A percentile compares a stretch with the other conserved stretches of the same genome.
These are phyloP conservation scores for Omphalotus guepiniiformis DNA, from an alignment of 768 basidiomycete species.

Conservation along the genomic window DNA sequence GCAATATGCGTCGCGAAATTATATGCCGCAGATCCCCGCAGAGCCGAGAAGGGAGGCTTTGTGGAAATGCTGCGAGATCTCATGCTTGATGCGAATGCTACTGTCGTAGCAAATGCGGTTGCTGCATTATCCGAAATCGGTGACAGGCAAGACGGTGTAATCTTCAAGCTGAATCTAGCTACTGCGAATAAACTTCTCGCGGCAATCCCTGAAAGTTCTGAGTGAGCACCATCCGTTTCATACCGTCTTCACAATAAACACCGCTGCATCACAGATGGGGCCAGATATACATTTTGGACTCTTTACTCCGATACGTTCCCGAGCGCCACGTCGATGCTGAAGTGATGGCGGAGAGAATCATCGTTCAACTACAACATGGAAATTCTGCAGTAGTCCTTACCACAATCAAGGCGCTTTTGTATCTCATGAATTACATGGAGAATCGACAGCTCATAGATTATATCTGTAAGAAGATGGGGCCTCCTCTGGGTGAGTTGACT, in stretches of 20 bases:
- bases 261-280: slow-evolving; percentile 71
- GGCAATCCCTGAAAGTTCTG: slow-evolving; percentile 93
- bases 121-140: slow-evolving; percentile 96
- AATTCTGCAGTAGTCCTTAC: slow-evolving; percentile 99
- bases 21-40: slow-evolving; percentile 81
- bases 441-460: slow-evolving; percentile 79
- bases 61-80: slow-evolving; percentile 89
- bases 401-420: slow-evolving; percentile 93
- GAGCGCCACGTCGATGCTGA: slow-evolving; percentile 85
- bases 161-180: slow-evolving; percentile 82
- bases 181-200: slow-evolving; percentile 87
- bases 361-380: slow-evolving; percentile 93
- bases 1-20: slow-evolving; percentile 97
- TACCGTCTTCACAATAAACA: not conserved
- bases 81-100: slow-evolving; percentile 91
- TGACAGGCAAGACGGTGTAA: slow-evolving; percentile 91
- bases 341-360: slow-evolving; percentile 91
- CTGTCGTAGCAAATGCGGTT: slow-evolving; percentile 95
- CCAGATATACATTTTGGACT: slow-evolving; percentile 96
- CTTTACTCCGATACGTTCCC: slow-evolving; percentile 90
- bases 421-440: slow-evolving; percentile 99
- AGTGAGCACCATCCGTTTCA: slow-evolving; percentile 53
- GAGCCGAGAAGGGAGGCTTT: slow-evolving; percentile 87
- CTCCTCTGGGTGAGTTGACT: slow-evolving; percentile 71
- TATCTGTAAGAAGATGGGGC: slow-evolving; percentile 97